Evolutionary conservation across 352 stramenopile genomes (phyloP), one percentile per base, ranked within the genome.

Genomic region (Phytophthora fragariaefolia): DNA sequence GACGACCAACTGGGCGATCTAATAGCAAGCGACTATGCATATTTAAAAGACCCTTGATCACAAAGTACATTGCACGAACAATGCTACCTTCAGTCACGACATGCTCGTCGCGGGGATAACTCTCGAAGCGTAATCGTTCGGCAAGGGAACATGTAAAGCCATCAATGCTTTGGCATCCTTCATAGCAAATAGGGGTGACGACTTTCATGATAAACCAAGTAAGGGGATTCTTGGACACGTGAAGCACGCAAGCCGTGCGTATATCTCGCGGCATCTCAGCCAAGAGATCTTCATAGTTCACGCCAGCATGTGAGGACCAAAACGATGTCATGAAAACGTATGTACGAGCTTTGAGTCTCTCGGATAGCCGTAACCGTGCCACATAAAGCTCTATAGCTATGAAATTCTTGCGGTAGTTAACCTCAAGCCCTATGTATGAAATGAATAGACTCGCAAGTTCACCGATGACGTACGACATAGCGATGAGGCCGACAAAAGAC

Each of bases 31-130:
- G 40, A 18, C 40, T 46, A 3, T 46, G 40, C 40, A 46, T 46
- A 18, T 23, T 46, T 15, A 46, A 46, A 18, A 24, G 40, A 18
- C 40, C 40, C n/a, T 46, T 46, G 2, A 46, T 22, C 43, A 90
- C 82, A 65, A 90, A 89, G 64, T 86, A 89, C 77, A 89, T 85
- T 18, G 76, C 69, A 28, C 71, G 75, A 6, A 66, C 49, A 55
- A 89, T 83, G 18, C 63, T 80, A 0, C 82, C 82, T 63, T 90
- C 79, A 10, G 76, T 57, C 4, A 90, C 58, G 4, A 89, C 77
- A 15, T 40, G 64, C 26, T 90, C 79, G 32, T 80, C 74, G 23
- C 77, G 73, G 2, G 79, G 79, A 23, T 84, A 90, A 26, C 76
- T 70, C 48, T 89, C 73, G 40, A 87, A 88, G 20, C 65, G 72